Percentiles rank a stretch among this genome's conserved stretches.
Evolutionary conservation across 805 yeast genomes (phyloP).

Genomic region (Saccharomycodes ludwigii): DNA sequence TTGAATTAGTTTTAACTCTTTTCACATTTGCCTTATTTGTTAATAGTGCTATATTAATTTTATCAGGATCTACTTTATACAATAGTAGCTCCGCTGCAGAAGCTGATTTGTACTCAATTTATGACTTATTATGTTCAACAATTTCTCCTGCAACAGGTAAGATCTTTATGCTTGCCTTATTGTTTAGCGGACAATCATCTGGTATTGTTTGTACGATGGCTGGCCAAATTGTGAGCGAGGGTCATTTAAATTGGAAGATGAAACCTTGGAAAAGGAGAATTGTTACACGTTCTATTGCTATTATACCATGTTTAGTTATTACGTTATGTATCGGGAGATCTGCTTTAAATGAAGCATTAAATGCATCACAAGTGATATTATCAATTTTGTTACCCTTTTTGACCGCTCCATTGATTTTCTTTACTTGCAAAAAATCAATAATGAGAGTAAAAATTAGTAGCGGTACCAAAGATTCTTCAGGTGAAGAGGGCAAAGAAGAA

Average conservation of each 20-base stretch:
- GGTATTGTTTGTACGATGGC: conserved; percentile 90
- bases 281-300: conserved; percentile 64
- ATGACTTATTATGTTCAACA: conserved; percentile 43
- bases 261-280: conserved; percentile 74
- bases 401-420: conserved; percentile 74
- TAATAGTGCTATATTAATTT: conserved; percentile 68
- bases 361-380: conserved; percentile 76
- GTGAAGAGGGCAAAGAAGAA: conserved; percentile 5
- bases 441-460: conserved; percentile 50
- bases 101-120: conserved; percentile 76
- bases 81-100: conserved; percentile 57
- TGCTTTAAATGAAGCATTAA: conserved; percentile 63
- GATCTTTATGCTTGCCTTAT: conserved; percentile 70
- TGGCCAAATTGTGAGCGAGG: conserved; percentile 88
- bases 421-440: conserved; percentile 56
- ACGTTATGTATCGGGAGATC: conserved; percentile 58
- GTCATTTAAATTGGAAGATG: conserved; percentile 71
- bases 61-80: conserved; percentile 68
- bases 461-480: conserved; percentile 4
- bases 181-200: conserved; percentile 81
- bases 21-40: conserved; percentile 77
- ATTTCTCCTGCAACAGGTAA: conserved; percentile 74
- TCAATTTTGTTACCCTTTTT: conserved; percentile 75
- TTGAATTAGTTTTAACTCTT: conserved; percentile 58
- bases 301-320: conserved; percentile 70